These are phyloP conservation scores for Colletotrichum cereale DNA, from an alignment of 2,329 filamentous ascomycete species.

Conservation along the genomic window DNA sequence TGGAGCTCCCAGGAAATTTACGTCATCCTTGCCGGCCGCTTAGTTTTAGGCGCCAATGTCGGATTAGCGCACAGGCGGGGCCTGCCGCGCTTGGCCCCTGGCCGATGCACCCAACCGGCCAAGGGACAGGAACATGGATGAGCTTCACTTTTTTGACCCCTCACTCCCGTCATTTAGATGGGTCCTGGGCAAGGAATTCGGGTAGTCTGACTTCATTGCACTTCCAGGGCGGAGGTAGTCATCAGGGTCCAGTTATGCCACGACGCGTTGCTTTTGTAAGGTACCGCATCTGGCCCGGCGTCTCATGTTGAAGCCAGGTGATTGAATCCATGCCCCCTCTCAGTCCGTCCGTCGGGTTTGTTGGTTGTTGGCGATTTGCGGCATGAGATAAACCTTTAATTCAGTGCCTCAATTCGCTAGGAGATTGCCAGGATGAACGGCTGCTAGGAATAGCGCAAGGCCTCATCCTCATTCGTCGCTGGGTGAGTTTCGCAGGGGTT, in stretches of 20 bases:
- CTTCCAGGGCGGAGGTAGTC: neutral
- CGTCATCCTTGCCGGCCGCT: slow-evolving; percentile 37
- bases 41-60: slow-evolving; percentile 27
- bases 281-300: neutral
- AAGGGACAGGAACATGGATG: neutral
- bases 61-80: slow-evolving; percentile 28
- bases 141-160: slow-evolving; percentile 9
- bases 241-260: neutral
- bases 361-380: neutral
- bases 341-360: neutral
- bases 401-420: neutral
- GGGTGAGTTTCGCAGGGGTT: slow-evolving; percentile 14
- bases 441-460: neutral
- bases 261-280: neutral
- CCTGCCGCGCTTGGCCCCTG: slow-evolving; percentile 24
- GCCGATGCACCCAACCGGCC: neutral
- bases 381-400: neutral
- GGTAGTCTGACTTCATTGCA: neutral
- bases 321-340: neutral
- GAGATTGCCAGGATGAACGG: neutral
- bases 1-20: slow-evolving; percentile 34
- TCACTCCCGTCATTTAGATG: slow-evolving; percentile 14
- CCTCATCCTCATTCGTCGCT: neutral
- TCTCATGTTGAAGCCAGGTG: neutral
- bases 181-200: neutral